Percentiles rank a stretch among this genome's conserved stretches.
Conservation (phyloP, 257 asterid genomes). For the Voacanga thouarsii region DNA sequence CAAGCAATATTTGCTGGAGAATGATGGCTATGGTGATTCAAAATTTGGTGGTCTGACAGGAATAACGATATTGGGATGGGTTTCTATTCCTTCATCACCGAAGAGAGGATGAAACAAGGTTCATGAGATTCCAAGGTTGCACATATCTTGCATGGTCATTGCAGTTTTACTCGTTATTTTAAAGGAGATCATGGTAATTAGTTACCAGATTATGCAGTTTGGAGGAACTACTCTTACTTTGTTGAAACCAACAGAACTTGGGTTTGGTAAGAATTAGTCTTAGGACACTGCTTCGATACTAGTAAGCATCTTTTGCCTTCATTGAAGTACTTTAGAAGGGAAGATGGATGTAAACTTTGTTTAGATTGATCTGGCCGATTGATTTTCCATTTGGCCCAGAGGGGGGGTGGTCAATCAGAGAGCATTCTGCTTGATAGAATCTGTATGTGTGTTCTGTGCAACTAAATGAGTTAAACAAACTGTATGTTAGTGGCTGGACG, state of each 20-base stretch:
- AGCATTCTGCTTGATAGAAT: neutral
- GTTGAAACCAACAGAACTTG: neutral
- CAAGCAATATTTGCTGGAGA: neutral
- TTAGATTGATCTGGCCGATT: neutral
- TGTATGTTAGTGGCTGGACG: neutral
- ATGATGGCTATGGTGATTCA: neutral
- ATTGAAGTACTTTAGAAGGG: neutral
- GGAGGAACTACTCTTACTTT: neutral
- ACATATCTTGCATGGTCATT: neutral
- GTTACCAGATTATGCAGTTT: neutral
- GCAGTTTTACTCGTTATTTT: neutral
- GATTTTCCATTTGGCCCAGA: neutral
- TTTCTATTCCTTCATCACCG: neutral
- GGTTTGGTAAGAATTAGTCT: neutral
- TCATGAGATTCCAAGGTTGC: neutral
- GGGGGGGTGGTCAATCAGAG: neutral
- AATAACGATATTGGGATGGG: neutral
- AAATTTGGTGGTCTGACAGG: neutral
- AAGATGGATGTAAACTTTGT: neutral
- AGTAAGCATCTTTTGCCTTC: neutral
- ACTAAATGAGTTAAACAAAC: neutral
- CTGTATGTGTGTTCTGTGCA: neutral
- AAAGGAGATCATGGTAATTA: neutral
- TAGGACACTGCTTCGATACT: neutral
- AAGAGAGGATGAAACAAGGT: neutral